Evolutionary conservation across 1,139 yeast species (phyloP), one percentile per base, ranked within the genome.

Genomic region (Taphrina pruni): DNA sequence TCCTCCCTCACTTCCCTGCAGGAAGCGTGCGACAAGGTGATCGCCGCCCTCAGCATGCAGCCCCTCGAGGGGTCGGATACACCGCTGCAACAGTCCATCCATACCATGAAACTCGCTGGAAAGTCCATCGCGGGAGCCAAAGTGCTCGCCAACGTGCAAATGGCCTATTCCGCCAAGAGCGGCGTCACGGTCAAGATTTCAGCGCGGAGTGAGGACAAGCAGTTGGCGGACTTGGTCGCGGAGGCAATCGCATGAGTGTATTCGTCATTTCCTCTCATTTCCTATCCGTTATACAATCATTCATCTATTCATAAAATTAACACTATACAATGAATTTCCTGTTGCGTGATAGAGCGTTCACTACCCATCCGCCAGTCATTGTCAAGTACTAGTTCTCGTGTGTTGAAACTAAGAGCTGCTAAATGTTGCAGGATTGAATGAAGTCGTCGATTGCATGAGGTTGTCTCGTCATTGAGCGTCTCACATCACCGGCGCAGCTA

Each of bases 81-180:
- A 72, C 90, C 89, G 21, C 82, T 86, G 61, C 81, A 83, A 66
- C 88, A 85, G 74, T 81, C 88, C 9, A 83, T 87, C 46, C 98
- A 93, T 77, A 82, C 85, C 14, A 82, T 94, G 79, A 92, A 92
- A 80, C 81, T 92, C 74, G 89, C 85, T 76, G 99, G 98, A 77
- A 89, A 88, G 80, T 87, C 90, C 73, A 84, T 89, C 43, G 39
- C 60, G 26, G 72, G 71, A 14, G 84, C 84, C 41, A 88, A 88
- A 79, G 86, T 91, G 72, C 94, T 88, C 36, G 86, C 87, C 8
- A 78, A 83, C 73, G 83, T 90, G 58, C 87, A 90, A 77, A 84
- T 94, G 80, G 96, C 94, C 17, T 82, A 84, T 74, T 84, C 88
- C 68, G 84, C 90, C 12, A 86, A 87, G 69, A 85, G 85, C 73